phyloP scores from a whole-genome alignment of 2,329 filamentous ascomycete genomes.

The Alternaria alternata region DNA sequence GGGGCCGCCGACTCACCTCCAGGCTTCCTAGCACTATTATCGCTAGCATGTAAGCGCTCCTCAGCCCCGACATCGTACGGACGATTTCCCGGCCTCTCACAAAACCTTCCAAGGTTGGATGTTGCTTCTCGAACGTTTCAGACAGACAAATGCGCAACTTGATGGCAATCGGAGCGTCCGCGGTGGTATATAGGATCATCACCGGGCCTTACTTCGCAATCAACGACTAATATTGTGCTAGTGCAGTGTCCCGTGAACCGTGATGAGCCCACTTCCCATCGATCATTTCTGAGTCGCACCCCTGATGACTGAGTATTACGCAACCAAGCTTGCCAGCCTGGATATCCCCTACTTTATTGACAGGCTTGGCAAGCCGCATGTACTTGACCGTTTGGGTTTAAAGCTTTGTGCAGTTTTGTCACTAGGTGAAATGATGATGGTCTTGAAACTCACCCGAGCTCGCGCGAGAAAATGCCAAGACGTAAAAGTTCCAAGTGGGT shows the following conservation, averaged over 20 bases:
- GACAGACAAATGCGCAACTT: slow-evolving; percentile 6
- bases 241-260: slow-evolving; percentile 6
- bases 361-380: background rate
- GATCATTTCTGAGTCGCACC: background rate
- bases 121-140: slow-evolving; percentile 12
- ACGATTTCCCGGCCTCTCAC: background rate
- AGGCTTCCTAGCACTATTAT: background rate
- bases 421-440: slow-evolving; percentile 1
- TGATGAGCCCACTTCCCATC: slow-evolving; percentile 5
- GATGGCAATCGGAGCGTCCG: slow-evolving; percentile 10
- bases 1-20: background rate
- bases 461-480: background rate
- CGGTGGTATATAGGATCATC: slow-evolving; percentile 7
- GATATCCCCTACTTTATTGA: background rate
- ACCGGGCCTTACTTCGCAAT: slow-evolving; percentile 1
- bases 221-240: slow-evolving; percentile 8
- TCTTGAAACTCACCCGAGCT: slow-evolving; percentile 5
- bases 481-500: slow-evolving; percentile 6
- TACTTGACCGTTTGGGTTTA: background rate
- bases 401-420: background rate
- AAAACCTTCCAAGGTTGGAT: background rate
- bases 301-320: slow-evolving; percentile 2
- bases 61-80: background rate
- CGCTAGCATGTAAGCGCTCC: slow-evolving; percentile 1
- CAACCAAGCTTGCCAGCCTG: slow-evolving; percentile 1